A percentile compares a stretch with the other conserved stretches of the same genome.
These are phyloP conservation scores for Rehmannia glutinosa DNA, from an alignment of 257 asterid species.

Conservation along the genomic window DNA sequence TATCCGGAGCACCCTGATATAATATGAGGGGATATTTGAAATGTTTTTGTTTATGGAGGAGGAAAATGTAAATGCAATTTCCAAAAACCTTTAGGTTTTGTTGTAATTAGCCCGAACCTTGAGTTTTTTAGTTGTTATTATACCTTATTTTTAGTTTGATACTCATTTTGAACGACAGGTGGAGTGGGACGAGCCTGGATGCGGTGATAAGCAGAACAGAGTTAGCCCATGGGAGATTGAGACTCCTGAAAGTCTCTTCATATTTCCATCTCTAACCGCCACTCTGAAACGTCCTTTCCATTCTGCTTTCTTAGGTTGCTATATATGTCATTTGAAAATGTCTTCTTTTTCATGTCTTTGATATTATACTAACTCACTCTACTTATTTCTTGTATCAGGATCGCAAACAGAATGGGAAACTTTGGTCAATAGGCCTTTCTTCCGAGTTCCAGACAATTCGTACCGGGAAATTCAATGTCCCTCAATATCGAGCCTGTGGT, in stretches of 20 bases:
- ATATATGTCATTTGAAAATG: neutral
- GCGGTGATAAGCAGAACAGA: constrained; percentile 78
- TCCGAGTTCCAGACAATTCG: constrained; percentile 46
- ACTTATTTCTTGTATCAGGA: constrained; percentile 39
- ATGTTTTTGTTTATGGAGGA: too few species aligned
- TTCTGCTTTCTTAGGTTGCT: constrained; percentile 63
- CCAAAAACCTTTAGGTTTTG: too few species aligned
- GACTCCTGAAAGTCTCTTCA: constrained; percentile 96
- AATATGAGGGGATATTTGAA: too few species aligned
- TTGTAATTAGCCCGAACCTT: too few species aligned
- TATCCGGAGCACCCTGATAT: too few species aligned
- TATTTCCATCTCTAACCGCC: constrained; percentile 80
- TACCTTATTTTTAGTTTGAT: neutral
- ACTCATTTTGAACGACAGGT: constrained; percentile 42
- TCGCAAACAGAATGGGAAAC: constrained; percentile 71
- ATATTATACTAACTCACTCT: neutral
- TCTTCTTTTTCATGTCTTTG: neutral
- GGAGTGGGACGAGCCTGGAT: constrained; percentile 99
- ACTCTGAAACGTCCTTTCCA: constrained; percentile 86
- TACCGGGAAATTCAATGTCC: constrained; percentile 44
- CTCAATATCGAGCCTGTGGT: constrained; percentile 64
- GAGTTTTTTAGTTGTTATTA: too few species aligned
- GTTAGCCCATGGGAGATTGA: constrained; percentile 97
- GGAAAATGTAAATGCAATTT: too few species aligned
- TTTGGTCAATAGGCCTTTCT: constrained; percentile 48